A percentile compares a stretch with the other conserved stretches of the same genome.
Evolutionary conservation across 257 asterid species (phyloP).

Genomic region (Solanum corneliomulleri): DNA sequence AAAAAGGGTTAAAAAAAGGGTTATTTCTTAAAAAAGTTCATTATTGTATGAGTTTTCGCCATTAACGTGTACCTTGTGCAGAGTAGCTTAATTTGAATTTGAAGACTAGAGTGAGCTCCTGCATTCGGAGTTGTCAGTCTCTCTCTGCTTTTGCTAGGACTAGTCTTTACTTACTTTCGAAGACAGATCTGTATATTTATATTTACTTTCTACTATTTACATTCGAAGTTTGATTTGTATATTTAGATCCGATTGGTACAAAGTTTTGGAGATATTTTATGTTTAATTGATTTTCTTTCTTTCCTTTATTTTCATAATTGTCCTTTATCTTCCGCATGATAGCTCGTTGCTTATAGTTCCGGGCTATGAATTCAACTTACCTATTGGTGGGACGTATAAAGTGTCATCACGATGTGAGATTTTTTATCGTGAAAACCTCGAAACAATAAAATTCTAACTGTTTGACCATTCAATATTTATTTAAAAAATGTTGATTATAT

Average conservation of each 20-base stretch:
- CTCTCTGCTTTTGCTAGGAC: not conserved
- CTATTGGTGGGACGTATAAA: not conserved
- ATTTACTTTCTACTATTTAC: too few species aligned
- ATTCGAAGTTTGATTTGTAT: not conserved
- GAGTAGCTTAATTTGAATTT: not conserved
- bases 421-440: not conserved
- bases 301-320: not conserved
- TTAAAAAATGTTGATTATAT: not conserved
- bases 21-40: too few species aligned
- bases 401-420: not conserved
- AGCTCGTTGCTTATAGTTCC: not conserved
- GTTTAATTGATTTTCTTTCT: not conserved
- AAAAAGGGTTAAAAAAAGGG: not conserved
- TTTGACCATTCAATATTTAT: not conserved
- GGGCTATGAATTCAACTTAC: not conserved
- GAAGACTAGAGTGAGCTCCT: not conserved
- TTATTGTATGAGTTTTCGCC: not conserved
- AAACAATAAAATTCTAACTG: not conserved
- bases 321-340: not conserved
- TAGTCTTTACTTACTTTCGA: not conserved
- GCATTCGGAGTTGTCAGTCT: not conserved
- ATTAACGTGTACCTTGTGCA: not conserved
- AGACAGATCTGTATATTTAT: not conserved
- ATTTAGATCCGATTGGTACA: not conserved
- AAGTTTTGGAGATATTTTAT: not conserved